phyloP scores from a whole-genome alignment of 805 yeast species.

The Kurtzmaniella cleridarum region DNA sequence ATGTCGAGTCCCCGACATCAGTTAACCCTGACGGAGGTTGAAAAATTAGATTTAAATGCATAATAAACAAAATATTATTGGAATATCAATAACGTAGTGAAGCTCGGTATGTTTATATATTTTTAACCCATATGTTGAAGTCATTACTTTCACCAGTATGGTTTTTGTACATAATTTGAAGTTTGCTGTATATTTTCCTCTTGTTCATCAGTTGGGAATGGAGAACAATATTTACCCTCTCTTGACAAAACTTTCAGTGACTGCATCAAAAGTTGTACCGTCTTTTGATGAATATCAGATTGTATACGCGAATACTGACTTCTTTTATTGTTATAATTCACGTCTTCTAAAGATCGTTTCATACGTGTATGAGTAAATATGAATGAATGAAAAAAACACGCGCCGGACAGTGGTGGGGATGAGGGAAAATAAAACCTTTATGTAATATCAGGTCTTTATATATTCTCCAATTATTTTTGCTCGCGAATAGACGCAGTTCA shows the following conservation, averaged over 20 bases:
- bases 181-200: background rate
- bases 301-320: conserved; percentile 22
- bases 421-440: no score
- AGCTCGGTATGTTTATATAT: no score
- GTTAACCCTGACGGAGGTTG: no score
- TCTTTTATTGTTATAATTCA: conserved; percentile 10
- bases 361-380: conserved; percentile 4
- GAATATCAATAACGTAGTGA: no score
- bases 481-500: no score
- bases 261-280: conserved; percentile 27
- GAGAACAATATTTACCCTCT: background rate
- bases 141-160: conserved; percentile 8
- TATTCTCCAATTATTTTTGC: no score
- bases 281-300: conserved; percentile 23
- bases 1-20: no score
- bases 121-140: no score
- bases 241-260: conserved; percentile 15
- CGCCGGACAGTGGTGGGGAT: no score
- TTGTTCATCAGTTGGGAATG: background rate
- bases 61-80: no score
- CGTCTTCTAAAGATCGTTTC: conserved; percentile 12
- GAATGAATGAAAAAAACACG: background rate
- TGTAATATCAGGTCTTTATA: no score
- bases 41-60: no score
- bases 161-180: conserved; percentile 10